These are phyloP conservation scores for Lentinula novae-zelandiae DNA, from an alignment of 1,284 basidiomycete genomes.

Conservation along the genomic window DNA sequence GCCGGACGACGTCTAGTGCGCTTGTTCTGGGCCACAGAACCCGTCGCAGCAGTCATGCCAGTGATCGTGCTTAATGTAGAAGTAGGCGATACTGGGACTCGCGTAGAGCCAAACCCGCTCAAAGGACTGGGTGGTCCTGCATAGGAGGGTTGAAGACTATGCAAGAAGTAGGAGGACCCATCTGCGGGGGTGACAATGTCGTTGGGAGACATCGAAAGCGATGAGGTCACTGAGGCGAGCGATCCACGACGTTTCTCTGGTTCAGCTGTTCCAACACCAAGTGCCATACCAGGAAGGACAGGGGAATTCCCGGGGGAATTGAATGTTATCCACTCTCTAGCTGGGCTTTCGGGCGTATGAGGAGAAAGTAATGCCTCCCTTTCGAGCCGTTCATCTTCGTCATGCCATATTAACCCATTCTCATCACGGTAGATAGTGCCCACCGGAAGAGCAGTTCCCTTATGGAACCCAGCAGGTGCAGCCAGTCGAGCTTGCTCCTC, in stretches of 20 bases:
- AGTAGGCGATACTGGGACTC: neutral
- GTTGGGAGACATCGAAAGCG: neutral
- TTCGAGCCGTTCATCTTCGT: conserved; percentile 66
- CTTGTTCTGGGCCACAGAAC: conserved; percentile 1
- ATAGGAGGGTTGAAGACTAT: neutral
- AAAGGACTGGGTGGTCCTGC: conserved; percentile 1
- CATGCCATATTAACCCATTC: conserved; percentile 60
- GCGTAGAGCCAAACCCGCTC: neutral
- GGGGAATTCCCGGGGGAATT: neutral
- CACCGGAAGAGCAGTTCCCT: conserved; percentile 29
- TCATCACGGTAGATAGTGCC: conserved; percentile 54
- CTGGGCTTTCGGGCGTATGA: neutral
- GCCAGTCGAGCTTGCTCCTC: conserved; percentile 43
- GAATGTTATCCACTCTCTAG: conserved; percentile 12
- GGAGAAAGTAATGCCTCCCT: conserved; percentile 52
- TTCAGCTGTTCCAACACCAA: neutral
- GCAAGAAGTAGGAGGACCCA: conserved; percentile 1
- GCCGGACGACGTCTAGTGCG: conserved; percentile 10
- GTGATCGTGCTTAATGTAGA: neutral
- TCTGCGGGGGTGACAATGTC: conserved; percentile 8
- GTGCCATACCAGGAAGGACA: neutral
- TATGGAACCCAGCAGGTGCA: conserved; percentile 18
- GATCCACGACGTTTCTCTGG: conserved; percentile 9
- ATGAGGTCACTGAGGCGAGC: conserved; percentile 4
- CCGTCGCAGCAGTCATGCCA: neutral